Evolutionary conservation across 1,284 basidiomycete genomes (phyloP).

Genomic region (Inonotus obliquus): DNA sequence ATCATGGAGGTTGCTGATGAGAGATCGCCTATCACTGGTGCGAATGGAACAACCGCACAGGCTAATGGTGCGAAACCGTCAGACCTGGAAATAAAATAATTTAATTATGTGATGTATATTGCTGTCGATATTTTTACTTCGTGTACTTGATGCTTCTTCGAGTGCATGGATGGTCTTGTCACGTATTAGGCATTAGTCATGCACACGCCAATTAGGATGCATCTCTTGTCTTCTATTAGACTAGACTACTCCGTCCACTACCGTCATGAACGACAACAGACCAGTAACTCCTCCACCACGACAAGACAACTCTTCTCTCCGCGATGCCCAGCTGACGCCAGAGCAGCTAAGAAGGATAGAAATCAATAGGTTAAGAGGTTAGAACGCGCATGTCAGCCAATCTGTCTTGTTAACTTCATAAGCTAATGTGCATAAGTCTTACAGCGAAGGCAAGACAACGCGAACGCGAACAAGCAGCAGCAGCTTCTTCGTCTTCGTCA

Average conservation of each 20-base stretch:
- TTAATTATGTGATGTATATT: not conserved
- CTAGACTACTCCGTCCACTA: not conserved
- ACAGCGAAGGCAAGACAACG: slow-evolving; percentile 57
- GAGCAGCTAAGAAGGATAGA: slow-evolving; percentile 47
- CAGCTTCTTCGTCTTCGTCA: slow-evolving; percentile 40
- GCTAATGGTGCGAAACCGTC: not conserved
- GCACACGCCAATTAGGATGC: not conserved
- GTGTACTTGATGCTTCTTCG: not conserved
- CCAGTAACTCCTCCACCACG: slow-evolving; percentile 20
- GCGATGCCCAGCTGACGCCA: slow-evolving; percentile 28
- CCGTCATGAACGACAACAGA: slow-evolving; percentile 11
- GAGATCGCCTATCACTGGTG: not conserved
- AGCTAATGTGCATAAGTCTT: not conserved
- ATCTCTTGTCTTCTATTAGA: not conserved
- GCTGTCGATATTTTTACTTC: not conserved
- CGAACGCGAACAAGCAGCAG: slow-evolving; percentile 41
- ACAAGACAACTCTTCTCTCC: not conserved
- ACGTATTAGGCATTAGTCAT: not conserved
- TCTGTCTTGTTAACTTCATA: not conserved
- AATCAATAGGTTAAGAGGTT: slow-evolving; percentile 54
- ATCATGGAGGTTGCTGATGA: not conserved
- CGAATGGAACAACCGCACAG: not conserved
- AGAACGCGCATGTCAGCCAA: not conserved
- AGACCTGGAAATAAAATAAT: not conserved
- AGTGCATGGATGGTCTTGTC: not conserved